Evolutionary conservation across 2,329 filamentous ascomycete genomes (phyloP).

Genomic region (Stromatinia cepivora): DNA sequence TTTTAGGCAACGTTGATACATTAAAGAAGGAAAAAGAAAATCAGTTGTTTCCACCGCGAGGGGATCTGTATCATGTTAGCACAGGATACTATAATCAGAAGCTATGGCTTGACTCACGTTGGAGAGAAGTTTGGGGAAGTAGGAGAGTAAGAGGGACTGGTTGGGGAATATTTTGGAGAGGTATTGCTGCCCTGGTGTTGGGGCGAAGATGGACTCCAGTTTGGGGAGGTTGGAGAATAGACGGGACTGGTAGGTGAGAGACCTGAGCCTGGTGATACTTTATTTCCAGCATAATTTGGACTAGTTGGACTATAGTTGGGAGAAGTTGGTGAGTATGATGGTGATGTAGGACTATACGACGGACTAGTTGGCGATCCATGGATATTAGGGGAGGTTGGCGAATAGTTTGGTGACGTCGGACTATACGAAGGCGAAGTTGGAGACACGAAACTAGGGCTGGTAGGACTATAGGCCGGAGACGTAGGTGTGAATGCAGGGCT

Average conservation of each 20-base stretch:
- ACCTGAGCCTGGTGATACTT: slow-evolving; percentile 36
- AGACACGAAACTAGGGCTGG: slow-evolving; percentile 43
- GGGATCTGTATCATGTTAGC: slow-evolving; percentile 32
- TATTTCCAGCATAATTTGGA: slow-evolving; percentile 36
- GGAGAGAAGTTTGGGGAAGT: slow-evolving; percentile 39
- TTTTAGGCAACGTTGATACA: slow-evolving; percentile 37
- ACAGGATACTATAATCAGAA: not conserved
- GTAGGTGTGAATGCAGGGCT: slow-evolving; percentile 45
- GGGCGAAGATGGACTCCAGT: slow-evolving; percentile 39
- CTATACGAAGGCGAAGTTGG: slow-evolving; percentile 68
- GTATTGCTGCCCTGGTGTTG: slow-evolving; percentile 34
- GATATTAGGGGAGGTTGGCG: slow-evolving; percentile 39
- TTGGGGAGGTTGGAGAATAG: slow-evolving; percentile 39
- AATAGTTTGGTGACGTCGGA: slow-evolving; percentile 51
- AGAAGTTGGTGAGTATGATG: slow-evolving; percentile 39
- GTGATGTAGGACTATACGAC: slow-evolving; percentile 39
- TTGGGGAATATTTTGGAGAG: slow-evolving; percentile 45
- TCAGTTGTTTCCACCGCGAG: slow-evolving; percentile 31
- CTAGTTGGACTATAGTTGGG: slow-evolving; percentile 40
- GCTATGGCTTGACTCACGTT: slow-evolving; percentile 28
- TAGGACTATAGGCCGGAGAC: slow-evolving; percentile 41
- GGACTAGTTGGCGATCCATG: slow-evolving; percentile 37
- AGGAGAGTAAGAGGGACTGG: slow-evolving; percentile 35
- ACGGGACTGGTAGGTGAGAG: slow-evolving; percentile 39
- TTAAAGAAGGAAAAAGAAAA: slow-evolving; percentile 24